phyloP scores from a whole-genome alignment of 495 filamentous ascomycete genomes.

The Platismatia glauca region DNA sequence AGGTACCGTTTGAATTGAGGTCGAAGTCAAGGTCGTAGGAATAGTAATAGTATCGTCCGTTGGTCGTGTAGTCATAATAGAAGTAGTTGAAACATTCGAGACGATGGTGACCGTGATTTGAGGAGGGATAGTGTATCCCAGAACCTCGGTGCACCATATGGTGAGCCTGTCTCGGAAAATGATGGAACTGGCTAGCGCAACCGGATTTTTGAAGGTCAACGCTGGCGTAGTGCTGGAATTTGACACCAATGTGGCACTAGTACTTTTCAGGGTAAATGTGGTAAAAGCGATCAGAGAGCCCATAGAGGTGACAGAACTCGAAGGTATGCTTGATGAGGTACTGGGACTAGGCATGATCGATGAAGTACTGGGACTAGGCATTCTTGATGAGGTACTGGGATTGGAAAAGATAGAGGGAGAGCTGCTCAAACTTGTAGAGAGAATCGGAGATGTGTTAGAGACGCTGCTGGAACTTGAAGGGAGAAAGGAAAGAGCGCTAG shows the following conservation, averaged over 20 bases:
- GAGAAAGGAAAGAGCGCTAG: too few relatives aligned
- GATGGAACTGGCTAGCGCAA: slow-evolving; percentile 6
- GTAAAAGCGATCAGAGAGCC: not conserved
- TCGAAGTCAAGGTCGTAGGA: not conserved
- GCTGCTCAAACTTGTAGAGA: too few relatives aligned
- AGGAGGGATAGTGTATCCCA: slow-evolving; percentile 4
- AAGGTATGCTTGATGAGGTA: not conserved
- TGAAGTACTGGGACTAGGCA: not conserved
- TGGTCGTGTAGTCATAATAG: not conserved
- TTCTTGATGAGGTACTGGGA: not conserved
- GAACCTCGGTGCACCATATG: slow-evolving; percentile 10
- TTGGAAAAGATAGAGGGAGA: not conserved
- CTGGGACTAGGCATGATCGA: not conserved
- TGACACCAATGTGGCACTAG: not conserved
- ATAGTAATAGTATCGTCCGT: not conserved
- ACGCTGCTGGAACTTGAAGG: too few relatives aligned
- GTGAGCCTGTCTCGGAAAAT: not conserved
- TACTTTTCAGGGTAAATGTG: not conserved
- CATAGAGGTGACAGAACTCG: not conserved
- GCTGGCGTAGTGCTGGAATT: not conserved
- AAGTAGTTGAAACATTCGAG: not conserved
- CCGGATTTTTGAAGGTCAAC: not conserved
- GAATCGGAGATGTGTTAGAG: too few relatives aligned
- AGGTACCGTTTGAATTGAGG: not conserved
- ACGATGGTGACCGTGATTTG: not conserved